Conservation (phyloP, 2,329 filamentous ascomycete species). For the Fusarium luffae region DNA sequence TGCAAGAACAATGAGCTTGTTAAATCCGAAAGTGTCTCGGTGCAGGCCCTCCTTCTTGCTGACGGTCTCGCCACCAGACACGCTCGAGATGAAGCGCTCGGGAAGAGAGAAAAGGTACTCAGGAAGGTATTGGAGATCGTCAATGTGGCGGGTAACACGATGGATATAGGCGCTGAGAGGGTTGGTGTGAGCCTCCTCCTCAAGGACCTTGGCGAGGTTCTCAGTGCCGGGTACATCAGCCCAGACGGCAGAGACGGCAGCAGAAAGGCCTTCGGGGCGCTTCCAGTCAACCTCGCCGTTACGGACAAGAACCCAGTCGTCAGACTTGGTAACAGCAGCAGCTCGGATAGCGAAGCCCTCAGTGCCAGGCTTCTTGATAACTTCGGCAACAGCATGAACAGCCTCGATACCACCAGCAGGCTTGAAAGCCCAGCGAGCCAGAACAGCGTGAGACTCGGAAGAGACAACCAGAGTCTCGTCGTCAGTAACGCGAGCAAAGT, state of each 20-base stretch:
- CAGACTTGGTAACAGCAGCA: conserved; percentile 73
- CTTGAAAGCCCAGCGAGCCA: conserved; percentile 78
- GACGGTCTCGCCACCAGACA: conserved; percentile 66
- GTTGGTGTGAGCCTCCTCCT: conserved; percentile 87
- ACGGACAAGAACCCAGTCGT: conserved; percentile 85
- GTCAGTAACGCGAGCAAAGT: conserved; percentile 84
- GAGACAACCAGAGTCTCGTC: conserved; percentile 80
- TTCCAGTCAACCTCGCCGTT: conserved; percentile 86
- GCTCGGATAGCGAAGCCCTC: conserved; percentile 81
- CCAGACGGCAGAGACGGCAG: conserved; percentile 82
- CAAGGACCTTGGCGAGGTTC: conserved; percentile 80
- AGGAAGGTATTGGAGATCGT: conserved; percentile 81
- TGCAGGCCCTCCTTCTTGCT: conserved; percentile 60
- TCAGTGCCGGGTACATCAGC: conserved; percentile 80
- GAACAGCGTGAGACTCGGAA: conserved; percentile 78
- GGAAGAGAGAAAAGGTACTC: conserved; percentile 78
- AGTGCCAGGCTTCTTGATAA: conserved; percentile 74
- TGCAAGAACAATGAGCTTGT: conserved; percentile 83
- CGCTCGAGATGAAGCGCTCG: conserved; percentile 71
- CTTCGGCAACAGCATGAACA: conserved; percentile 81
- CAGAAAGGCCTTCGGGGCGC: conserved; percentile 83
- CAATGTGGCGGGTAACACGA: conserved; percentile 82
- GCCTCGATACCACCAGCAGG: conserved; percentile 57
- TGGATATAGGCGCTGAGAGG: conserved; percentile 86
- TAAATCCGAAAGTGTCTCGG: conserved; percentile 85